These are phyloP conservation scores for Globisporangium sylvaticum DNA, from an alignment of 352 stramenopile species.

Conservation along the genomic window DNA sequence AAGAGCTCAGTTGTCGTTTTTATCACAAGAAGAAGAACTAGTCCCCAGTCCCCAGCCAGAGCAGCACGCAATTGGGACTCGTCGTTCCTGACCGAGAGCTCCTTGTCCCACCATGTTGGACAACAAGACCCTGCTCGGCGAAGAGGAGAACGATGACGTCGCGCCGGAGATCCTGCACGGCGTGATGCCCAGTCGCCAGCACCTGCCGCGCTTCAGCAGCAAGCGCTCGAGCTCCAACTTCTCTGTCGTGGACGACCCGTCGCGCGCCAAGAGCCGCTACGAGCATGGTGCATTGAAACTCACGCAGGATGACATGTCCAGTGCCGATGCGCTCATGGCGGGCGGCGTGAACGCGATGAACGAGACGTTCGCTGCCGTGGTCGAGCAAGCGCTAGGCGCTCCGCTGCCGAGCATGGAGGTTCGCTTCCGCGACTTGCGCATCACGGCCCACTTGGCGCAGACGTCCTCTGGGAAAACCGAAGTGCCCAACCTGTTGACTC, in stretches of 20 bases:
- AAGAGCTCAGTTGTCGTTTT: conserved; percentile 1
- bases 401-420: conserved; percentile 52
- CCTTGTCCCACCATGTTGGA: background rate
- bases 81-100: background rate
- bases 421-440: conserved; percentile 44
- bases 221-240: conserved; percentile 19
- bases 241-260: conserved; percentile 6
- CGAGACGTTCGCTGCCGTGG: conserved; percentile 32
- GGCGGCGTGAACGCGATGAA: conserved; percentile 51
- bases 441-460: conserved; percentile 26
- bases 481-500: conserved; percentile 25
- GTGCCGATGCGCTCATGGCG: conserved; percentile 40
- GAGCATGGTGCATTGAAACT: conserved; percentile 11
- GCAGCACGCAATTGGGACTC: background rate
- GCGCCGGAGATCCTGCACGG: conserved; percentile 12
- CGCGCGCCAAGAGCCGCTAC: conserved; percentile 4
- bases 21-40: background rate
- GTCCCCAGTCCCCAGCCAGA: background rate
- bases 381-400: conserved; percentile 33
- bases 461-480: conserved; percentile 6
- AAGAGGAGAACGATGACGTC: conserved; percentile 14
- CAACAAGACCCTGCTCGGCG: conserved; percentile 2
- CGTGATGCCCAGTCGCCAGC: conserved; percentile 6
- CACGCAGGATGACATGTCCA: conserved; percentile 30
- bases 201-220: conserved; percentile 33